Evolutionary conservation across 2,329 filamentous ascomycete species (phyloP).

Genomic region (Fusarium sp.): DNA sequence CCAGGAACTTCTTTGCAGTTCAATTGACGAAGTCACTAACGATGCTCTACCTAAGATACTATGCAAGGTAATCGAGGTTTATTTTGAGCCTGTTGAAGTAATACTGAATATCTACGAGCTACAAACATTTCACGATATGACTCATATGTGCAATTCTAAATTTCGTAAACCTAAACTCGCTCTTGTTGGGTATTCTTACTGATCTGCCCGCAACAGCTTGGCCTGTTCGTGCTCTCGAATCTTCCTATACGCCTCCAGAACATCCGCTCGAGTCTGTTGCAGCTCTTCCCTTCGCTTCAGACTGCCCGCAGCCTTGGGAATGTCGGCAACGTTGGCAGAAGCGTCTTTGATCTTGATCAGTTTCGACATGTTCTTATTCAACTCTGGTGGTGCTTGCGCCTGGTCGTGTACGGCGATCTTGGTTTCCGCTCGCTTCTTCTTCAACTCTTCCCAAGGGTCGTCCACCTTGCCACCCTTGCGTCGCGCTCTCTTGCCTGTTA

Average conservation of each 20-base stretch:
- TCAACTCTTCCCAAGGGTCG: slow-evolving; percentile 83
- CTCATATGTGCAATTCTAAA: background rate
- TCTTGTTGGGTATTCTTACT: slow-evolving; percentile 13
- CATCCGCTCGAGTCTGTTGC: slow-evolving; percentile 50
- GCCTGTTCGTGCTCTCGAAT: slow-evolving; percentile 53
- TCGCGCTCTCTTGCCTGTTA: slow-evolving; percentile 54
- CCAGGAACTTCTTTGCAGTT: background rate
- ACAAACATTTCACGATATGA: background rate
- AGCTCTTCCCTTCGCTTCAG: slow-evolving; percentile 55
- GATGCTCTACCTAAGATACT: background rate
- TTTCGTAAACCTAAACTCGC: background rate
- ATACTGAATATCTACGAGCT: background rate
- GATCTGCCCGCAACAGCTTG: slow-evolving; percentile 41
- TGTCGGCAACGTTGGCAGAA: slow-evolving; percentile 50
- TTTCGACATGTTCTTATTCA: slow-evolving; percentile 62
- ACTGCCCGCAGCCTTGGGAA: slow-evolving; percentile 55
- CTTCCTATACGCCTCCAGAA: slow-evolving; percentile 54
- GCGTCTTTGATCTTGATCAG: slow-evolving; percentile 51
- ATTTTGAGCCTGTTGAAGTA: background rate
- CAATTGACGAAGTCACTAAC: background rate
- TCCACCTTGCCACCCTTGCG: slow-evolving; percentile 65
- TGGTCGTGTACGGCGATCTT: slow-evolving; percentile 67
- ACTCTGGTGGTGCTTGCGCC: slow-evolving; percentile 79
- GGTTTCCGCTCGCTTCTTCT: slow-evolving; percentile 70
- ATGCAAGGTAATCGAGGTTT: background rate